Evolutionary conservation across 2,329 filamentous ascomycete species (phyloP).

Genomic region (Neobulgaria alba): DNA sequence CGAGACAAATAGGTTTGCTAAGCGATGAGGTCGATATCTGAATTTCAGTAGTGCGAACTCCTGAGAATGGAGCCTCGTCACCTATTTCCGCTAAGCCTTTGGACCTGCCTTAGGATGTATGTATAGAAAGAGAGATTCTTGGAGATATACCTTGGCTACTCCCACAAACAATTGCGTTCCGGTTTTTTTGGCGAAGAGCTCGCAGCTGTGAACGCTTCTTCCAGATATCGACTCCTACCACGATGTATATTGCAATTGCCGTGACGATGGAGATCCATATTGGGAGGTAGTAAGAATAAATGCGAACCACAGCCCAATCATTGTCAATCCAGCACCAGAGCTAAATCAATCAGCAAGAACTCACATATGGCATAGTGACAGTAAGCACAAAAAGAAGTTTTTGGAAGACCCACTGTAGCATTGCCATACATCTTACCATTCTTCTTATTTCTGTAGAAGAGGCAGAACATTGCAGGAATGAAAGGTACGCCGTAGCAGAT

Average conservation of each 20-base stretch:
- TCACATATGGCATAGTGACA: no score
- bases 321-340: constrained; percentile 74
- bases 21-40: constrained; percentile 13
- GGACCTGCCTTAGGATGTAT: constrained; percentile 1
- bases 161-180: background rate
- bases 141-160: background rate
- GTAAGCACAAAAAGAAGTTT: background rate
- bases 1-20: no score
- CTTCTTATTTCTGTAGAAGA: constrained; percentile 37
- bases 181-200: background rate
- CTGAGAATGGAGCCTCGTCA: background rate
- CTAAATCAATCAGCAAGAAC: no score
- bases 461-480: constrained; percentile 43
- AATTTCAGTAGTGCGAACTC: constrained; percentile 18
- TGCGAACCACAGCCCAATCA: constrained; percentile 61
- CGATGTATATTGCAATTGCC: constrained; percentile 57
- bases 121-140: background rate
- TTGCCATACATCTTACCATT: constrained; percentile 31
- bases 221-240: constrained; percentile 57
- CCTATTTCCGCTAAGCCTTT: no score
- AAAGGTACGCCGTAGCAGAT: constrained; percentile 49
- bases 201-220: constrained; percentile 52
- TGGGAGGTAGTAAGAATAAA: constrained; percentile 66
- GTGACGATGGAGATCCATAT: constrained; percentile 55
- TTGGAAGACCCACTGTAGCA: constrained; percentile 20